Percentiles rank a stretch among this genome's conserved stretches.
These are phyloP conservation scores for Fusarium brevicatenulatum DNA, from an alignment of 2,329 filamentous ascomycete genomes.

Conservation along the genomic window DNA sequence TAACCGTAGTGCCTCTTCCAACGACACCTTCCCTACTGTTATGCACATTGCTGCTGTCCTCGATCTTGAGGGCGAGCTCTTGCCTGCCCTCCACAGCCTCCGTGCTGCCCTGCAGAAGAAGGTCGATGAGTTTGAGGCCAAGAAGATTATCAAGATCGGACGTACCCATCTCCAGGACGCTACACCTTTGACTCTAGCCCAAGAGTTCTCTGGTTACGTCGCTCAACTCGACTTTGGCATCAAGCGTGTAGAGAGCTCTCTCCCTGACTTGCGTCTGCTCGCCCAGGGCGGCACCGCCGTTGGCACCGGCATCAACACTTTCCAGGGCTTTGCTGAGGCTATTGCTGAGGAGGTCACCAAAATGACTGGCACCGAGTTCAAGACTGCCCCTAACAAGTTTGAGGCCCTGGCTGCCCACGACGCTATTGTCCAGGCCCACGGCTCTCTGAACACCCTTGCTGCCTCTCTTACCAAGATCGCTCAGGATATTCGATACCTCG, in stretches of 20 bases:
- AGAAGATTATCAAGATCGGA: slow-evolving; percentile 98
- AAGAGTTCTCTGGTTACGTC: slow-evolving; percentile 98
- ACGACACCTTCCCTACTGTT: slow-evolving; percentile 99
- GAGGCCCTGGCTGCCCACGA: slow-evolving; percentile 97
- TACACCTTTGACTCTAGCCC: slow-evolving; percentile 91
- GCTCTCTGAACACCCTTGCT: slow-evolving; percentile 92
- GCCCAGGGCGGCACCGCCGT: slow-evolving; percentile 97
- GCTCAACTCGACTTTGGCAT: slow-evolving; percentile 93
- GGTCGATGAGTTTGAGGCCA: slow-evolving; percentile 83
- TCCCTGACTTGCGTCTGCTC: slow-evolving; percentile 86
- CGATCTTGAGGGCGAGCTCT: slow-evolving; percentile 85
- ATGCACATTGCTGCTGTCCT: slow-evolving; percentile 99
- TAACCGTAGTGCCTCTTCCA: slow-evolving; percentile 98
- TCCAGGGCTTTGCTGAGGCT: slow-evolving; percentile 92
- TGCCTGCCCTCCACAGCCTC: slow-evolving; percentile 85
- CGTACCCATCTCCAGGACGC: slow-evolving; percentile 97
- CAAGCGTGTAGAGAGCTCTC: slow-evolving; percentile 81
- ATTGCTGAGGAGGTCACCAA: slow-evolving; percentile 91
- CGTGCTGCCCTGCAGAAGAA: slow-evolving; percentile 88
- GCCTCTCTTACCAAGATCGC: slow-evolving; percentile 96
- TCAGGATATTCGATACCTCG: slow-evolving; percentile 96
- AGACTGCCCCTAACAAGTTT: slow-evolving; percentile 99
- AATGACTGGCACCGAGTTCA: slow-evolving; percentile 92
- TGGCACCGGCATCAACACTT: slow-evolving; percentile 97
- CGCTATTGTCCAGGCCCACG: slow-evolving; percentile 92